Evolutionary conservation across 1,139 yeast species (phyloP).

Genomic region (Groenewaldozyma sp.): DNA sequence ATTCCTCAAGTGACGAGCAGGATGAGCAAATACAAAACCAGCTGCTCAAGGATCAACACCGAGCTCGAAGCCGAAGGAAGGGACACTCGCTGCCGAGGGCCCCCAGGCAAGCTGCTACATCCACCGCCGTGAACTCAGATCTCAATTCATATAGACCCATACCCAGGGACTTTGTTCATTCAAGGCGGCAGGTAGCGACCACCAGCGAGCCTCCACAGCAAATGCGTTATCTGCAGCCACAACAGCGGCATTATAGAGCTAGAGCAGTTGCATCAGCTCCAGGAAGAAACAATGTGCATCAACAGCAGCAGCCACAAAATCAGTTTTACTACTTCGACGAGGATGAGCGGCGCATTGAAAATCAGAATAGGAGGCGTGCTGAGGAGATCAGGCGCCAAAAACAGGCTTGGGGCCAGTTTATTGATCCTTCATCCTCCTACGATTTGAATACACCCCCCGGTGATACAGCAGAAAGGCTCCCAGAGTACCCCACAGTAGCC

Average conservation of each 20-base stretch:
- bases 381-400: slow-evolving; percentile 9
- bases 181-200: neutral
- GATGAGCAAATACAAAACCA: slow-evolving; percentile 6
- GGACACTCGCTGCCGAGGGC: neutral
- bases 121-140: too few species aligned
- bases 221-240: neutral
- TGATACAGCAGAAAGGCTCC: too few species aligned
- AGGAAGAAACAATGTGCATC: too few species aligned
- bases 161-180: slow-evolving; percentile 1
- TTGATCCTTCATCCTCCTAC: slow-evolving; percentile 9
- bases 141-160: slow-evolving; percentile 1
- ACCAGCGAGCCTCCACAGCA: neutral
- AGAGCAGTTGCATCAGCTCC: neutral
- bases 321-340: slow-evolving; percentile 12
- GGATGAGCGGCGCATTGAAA: too few species aligned
- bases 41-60: neutral
- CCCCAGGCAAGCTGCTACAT: neutral
- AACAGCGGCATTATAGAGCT: neutral
- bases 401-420: slow-evolving; percentile 17
- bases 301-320: too few species aligned
- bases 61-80: neutral
- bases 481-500: too few species aligned
- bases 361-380: slow-evolving; percentile 10
- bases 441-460: too few species aligned
- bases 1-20: slow-evolving; percentile 5